Evolutionary conservation across 2,329 filamentous ascomycete genomes (phyloP).

Genomic region (Aspergillus costaricaensis): DNA sequence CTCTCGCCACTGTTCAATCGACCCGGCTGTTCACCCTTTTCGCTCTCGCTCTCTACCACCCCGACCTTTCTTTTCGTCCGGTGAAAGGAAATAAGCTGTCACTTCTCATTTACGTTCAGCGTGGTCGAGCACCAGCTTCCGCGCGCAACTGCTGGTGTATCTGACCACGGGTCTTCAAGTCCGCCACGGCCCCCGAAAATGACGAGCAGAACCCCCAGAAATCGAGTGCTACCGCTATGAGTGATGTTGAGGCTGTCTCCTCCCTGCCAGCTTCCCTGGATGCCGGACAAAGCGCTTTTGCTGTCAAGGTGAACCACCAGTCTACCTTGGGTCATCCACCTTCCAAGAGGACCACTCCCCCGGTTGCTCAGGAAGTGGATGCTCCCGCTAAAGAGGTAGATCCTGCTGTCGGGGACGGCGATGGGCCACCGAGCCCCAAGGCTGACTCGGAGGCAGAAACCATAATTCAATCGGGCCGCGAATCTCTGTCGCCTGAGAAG

Average conservation of each 20-base stretch:
- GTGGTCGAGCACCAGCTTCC: slow-evolving; percentile 37
- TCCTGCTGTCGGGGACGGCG: slow-evolving; percentile 31
- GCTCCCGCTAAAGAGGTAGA: slow-evolving; percentile 29
- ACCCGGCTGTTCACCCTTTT: background rate
- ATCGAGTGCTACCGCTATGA: slow-evolving; percentile 50
- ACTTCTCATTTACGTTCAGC: slow-evolving; percentile 11
- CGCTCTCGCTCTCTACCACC: slow-evolving; percentile 1
- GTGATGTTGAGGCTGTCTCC: slow-evolving; percentile 48
- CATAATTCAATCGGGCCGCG: slow-evolving; percentile 50
- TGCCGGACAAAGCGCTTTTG: slow-evolving; percentile 35
- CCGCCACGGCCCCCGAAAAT: slow-evolving; percentile 47
- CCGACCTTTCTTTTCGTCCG: background rate
- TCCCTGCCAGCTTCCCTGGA: slow-evolving; percentile 41
- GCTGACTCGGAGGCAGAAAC: slow-evolving; percentile 54
- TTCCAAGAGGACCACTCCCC: slow-evolving; percentile 24
- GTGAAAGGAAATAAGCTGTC: background rate
- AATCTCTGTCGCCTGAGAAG: slow-evolving; percentile 50
- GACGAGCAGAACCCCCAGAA: slow-evolving; percentile 43
- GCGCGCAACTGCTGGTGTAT: slow-evolving; percentile 38
- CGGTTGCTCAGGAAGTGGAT: slow-evolving; percentile 24
- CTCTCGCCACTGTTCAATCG: background rate
- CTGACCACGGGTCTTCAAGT: slow-evolving; percentile 30
- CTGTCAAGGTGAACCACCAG: slow-evolving; percentile 34
- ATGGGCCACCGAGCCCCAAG: slow-evolving; percentile 42
- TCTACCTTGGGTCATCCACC: slow-evolving; percentile 27